These are phyloP conservation scores for Cladosporium sp. DNA, from an alignment of 2,329 filamentous ascomycete genomes.

Conservation along the genomic window DNA sequence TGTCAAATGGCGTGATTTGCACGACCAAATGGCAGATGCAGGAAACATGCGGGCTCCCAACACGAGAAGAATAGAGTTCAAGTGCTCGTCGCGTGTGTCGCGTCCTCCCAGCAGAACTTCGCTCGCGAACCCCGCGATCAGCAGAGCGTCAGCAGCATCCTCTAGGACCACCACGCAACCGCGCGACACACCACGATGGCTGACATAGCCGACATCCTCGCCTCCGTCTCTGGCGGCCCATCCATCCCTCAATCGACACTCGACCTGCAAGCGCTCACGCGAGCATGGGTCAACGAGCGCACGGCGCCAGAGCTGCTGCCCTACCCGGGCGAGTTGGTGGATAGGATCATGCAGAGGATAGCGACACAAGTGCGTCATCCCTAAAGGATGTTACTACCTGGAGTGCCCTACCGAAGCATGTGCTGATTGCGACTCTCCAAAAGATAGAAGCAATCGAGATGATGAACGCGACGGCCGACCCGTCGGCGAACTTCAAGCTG, in stretches of 20 bases:
- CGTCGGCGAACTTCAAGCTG: slow-evolving; percentile 84
- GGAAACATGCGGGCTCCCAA: too few relatives aligned
- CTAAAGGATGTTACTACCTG: background rate
- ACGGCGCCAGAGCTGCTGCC: slow-evolving; percentile 82
- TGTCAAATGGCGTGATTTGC: too few relatives aligned
- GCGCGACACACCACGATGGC: slow-evolving; percentile 4
- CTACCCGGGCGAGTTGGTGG: slow-evolving; percentile 70
- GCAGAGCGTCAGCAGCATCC: too few relatives aligned
- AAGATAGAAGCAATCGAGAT: slow-evolving; percentile 38
- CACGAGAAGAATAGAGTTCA: background rate
- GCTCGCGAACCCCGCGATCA: too few relatives aligned
- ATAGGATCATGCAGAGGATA: slow-evolving; percentile 65
- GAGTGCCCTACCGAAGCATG: background rate
- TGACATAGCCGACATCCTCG: slow-evolving; percentile 48
- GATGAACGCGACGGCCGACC: slow-evolving; percentile 77
- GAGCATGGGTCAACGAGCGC: slow-evolving; percentile 88
- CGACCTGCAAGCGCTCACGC: slow-evolving; percentile 83
- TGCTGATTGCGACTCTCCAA: background rate
- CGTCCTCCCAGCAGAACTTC: background rate
- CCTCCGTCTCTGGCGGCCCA: slow-evolving; percentile 37
- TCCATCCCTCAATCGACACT: slow-evolving; percentile 43
- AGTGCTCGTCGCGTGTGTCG: background rate
- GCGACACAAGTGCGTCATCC: slow-evolving; percentile 19
- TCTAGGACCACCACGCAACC: background rate
- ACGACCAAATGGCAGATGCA: too few relatives aligned